phyloP scores from a whole-genome alignment of 2,329 filamentous ascomycete species.

The Verticillium zaregamsianum region DNA sequence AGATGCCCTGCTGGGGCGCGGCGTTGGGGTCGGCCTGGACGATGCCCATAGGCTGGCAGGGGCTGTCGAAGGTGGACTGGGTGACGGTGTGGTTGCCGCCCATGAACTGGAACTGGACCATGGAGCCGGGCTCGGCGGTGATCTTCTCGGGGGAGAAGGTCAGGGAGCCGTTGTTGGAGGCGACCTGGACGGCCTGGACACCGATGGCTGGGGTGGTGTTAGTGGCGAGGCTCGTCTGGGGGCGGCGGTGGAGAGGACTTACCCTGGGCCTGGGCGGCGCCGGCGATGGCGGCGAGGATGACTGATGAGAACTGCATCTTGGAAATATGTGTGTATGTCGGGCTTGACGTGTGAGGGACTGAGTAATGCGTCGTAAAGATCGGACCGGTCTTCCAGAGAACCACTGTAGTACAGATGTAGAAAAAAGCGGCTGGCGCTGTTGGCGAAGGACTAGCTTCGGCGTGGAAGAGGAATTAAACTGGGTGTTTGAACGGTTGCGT shows the following conservation, averaged over 20 bases:
- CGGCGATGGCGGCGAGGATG: constrained; percentile 41
- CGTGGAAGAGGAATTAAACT: constrained; percentile 20
- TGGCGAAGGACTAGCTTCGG: constrained; percentile 43
- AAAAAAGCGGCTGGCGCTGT: constrained; percentile 42
- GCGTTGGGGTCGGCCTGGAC: constrained; percentile 44
- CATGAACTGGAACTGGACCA: constrained; percentile 65
- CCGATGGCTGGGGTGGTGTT: constrained; percentile 24
- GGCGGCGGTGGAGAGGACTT: constrained; percentile 12
- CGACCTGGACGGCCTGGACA: constrained; percentile 64
- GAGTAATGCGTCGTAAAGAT: neutral
- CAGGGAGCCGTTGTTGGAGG: constrained; percentile 48
- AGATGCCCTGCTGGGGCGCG: constrained; percentile 54
- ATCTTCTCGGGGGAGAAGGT: constrained; percentile 65
- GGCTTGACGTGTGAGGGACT: neutral
- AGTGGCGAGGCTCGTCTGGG: neutral
- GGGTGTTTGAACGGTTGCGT: constrained; percentile 4
- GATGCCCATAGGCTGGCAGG: constrained; percentile 50
- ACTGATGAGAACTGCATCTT: constrained; percentile 51
- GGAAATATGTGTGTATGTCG: constrained; percentile 12
- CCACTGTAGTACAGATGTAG: constrained; percentile 3
- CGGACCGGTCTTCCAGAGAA: constrained; percentile 6
- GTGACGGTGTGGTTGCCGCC: constrained; percentile 73
- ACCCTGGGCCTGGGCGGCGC: constrained; percentile 44
- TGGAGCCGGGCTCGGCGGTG: constrained; percentile 56
- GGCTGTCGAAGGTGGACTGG: constrained; percentile 69